Base-by-base conservation (phyloP, 306 rosid species). In the Cicer chorassanicum region DNA sequence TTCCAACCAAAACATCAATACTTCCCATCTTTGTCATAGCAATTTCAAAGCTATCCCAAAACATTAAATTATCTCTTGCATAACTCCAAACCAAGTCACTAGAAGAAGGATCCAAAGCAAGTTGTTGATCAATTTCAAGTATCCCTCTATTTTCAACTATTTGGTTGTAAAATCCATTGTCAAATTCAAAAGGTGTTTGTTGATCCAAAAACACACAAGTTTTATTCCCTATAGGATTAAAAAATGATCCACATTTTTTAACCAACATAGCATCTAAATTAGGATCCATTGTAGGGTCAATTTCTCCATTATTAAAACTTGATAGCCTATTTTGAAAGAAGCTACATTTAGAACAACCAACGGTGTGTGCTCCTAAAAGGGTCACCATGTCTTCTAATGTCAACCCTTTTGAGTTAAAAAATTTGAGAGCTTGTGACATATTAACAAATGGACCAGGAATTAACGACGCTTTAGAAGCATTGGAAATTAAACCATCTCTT, bases 321-420 rank as follows among this genome's bases (percentile, higher is more conserved):
- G 82, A 72, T 13, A 89, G 69, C 75, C 90, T 76, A 4, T 59
- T 14, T 1, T 48, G 6, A 53, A 89, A 87, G 55, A 62, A 55
- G 2, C 7, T 65, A 24, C 91, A 87, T 13, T 87, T 89, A 1
- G 82, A 72, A n/a, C 84, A 71, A n/a, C 92, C 94, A 68, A 87
- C 83, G 0, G 93, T 85, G 76, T 89, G 94, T 15, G 80, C 91
- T 9, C 91, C 94, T 45, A 84, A 18, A 15, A 89, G 90, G 40
- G 88, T 82, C 3, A 86, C 91, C 91, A 89, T 85, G 14, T 87
- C 91, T 1, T 61, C 29, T 5, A 75, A 18, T 1, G 82, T 78
- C n/a, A 89, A 9, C 9, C 88, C 82, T 36, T 78, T 86, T 43
- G 13, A 24, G 0, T 14, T 19, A 78, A 89, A 89, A 1, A 39